Evolutionary conservation across 306 rosid species (phyloP).

Genomic region (Fragaria nilgerrensis): DNA sequence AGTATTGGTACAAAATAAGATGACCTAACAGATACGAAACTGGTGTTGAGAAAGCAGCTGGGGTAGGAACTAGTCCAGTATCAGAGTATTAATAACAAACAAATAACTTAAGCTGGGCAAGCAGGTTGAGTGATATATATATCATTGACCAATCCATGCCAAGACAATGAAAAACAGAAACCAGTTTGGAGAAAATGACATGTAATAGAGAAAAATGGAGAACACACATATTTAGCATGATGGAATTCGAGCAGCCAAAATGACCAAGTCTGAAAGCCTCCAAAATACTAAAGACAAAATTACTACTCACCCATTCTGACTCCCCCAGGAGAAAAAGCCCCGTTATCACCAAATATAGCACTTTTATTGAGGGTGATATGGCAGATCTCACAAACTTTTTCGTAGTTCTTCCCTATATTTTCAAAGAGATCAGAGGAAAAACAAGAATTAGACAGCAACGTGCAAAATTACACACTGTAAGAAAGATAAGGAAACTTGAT

Average conservation of each 20-base stretch:
- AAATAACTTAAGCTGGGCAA: not conserved
- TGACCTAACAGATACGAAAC: not conserved
- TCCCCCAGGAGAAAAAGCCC: constrained; percentile 72
- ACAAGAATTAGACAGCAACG: not conserved
- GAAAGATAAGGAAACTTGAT: not conserved
- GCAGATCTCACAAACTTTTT: constrained; percentile 79
- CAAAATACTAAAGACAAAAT: not conserved
- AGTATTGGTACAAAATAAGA: not conserved
- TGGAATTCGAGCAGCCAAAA: not conserved
- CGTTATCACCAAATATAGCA: constrained; percentile 62
- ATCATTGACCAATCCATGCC: not conserved
- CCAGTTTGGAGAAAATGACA: not conserved
- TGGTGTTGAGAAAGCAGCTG: not conserved
- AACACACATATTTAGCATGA: not conserved
- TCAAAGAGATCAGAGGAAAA: not conserved
- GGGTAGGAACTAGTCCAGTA: constrained; percentile 4
- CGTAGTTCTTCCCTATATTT: constrained; percentile 62
- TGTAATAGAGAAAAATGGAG: not conserved
- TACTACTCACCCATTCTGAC: constrained; percentile 72
- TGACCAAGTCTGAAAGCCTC: not conserved
- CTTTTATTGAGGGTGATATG: constrained; percentile 71
- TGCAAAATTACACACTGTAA: not conserved
- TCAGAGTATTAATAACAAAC: not conserved
- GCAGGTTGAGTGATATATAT: not conserved
- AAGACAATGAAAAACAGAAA: not conserved